Evolutionary conservation across 2,329 filamentous ascomycete species (phyloP), one percentile per base, ranked within the genome.

Genomic region (Epicoccum sorghinum): DNA sequence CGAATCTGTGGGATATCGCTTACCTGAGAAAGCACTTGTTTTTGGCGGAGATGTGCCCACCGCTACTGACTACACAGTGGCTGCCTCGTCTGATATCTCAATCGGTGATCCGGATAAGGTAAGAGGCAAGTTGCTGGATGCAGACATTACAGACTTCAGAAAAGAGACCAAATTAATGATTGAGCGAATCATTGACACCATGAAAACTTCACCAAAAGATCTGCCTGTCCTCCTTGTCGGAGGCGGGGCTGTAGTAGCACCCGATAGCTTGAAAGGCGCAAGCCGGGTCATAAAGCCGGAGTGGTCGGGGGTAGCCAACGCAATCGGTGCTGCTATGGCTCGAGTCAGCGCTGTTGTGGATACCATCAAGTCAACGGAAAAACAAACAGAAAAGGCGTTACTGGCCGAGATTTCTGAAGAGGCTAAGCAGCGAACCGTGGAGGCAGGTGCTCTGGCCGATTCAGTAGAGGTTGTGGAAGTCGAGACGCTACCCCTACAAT

Each of bases 321-420:
- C 86, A 0, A 85, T 88, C 8, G 86, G 86, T 1, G 86, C 85
- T 7, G 85, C 86, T 0, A 86, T 84, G 52, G 83, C 85, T 1
- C 75, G 83, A 35, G 83, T 88, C 2, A 85, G 82, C 53, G 63
- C 66, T 29, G 65, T 72, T 13, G 80, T 81, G 1, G 71, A 76
- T 9, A 77, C 73, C 0, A 66, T 79, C 5, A 70, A 75, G 43
- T 75, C 71, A 1, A 76, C 71, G 0, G 72, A 76, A 35, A 68
- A 70, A 49, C 68, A 64, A 10, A 68, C 59, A 2, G 57, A 65
- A 7, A 74, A 71, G 47, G 70, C 73, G 25, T 30, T 74, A 8
- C 45, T 78, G 3, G 68, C 65, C 6, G 70, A 77, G 7, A 70
- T 78, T 3, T 73, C 66, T 2, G 67, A 73, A 39, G 68, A 77